These are phyloP conservation scores for Triangularia verruculosa DNA, from an alignment of 2,329 filamentous ascomycete species.

Conservation along the genomic window DNA sequence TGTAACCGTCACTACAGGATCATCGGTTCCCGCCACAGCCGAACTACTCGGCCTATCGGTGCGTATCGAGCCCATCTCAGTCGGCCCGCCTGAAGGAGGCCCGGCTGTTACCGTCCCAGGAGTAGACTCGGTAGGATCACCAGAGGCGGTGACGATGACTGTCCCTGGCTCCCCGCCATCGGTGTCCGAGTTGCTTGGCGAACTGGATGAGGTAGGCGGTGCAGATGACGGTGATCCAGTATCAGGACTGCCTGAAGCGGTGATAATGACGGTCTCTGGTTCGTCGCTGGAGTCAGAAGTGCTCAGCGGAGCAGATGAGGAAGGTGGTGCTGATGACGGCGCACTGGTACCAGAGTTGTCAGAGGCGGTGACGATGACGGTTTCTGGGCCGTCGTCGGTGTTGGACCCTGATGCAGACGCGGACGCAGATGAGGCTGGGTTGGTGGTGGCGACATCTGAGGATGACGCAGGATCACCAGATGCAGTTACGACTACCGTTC, in stretches of 20 bases:
- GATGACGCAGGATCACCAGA: neutral
- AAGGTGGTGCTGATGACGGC: neutral
- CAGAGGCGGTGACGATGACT: slow-evolving; percentile 1
- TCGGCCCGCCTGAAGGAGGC: neutral
- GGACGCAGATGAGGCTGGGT: neutral
- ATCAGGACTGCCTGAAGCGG: neutral
- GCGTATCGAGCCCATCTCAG: neutral
- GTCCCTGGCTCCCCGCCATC: neutral
- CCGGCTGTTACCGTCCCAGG: neutral
- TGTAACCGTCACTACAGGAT: neutral
- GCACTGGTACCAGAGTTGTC: neutral
- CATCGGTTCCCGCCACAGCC: too few species aligned
- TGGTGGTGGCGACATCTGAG: neutral
- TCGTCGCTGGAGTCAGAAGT: neutral
- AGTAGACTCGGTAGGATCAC: neutral
- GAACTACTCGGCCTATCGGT: too few species aligned
- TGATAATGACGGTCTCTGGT: slow-evolving; percentile 2
- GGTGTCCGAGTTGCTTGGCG: neutral
- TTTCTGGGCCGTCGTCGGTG: neutral
- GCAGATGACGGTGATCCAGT: neutral
- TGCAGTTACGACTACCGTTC: slow-evolving; percentile 3
- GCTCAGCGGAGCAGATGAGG: neutral
- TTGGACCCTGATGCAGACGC: neutral
- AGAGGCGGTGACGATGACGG: slow-evolving; percentile 1
- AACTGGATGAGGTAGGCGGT: neutral